Evolutionary conservation across 768 basidiomycete species (phyloP).

Genomic region (Auricularia auricula-judae): DNA sequence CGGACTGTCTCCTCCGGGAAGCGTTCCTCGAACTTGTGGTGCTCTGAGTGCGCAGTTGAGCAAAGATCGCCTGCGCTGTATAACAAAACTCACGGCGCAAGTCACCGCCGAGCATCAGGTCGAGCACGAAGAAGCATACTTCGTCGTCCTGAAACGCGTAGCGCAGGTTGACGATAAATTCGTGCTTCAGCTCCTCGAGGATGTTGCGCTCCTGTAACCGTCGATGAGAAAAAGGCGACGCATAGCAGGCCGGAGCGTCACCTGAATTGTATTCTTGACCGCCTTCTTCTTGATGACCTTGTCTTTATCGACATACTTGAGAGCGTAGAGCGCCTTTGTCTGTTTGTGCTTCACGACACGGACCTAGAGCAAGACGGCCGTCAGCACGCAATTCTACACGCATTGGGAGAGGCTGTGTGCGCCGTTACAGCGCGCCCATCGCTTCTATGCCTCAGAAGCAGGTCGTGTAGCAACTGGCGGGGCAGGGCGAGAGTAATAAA

Average conservation of each 20-base stretch:
- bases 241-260: background rate
- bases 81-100: conserved; percentile 37
- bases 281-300: conserved; percentile 86
- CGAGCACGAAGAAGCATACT: conserved; percentile 85
- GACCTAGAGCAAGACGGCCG: conserved; percentile 44
- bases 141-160: conserved; percentile 97
- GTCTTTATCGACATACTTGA: conserved; percentile 97
- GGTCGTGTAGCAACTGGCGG: background rate
- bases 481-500: no score
- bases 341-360: conserved; percentile 95
- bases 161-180: conserved; percentile 80
- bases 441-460: background rate
- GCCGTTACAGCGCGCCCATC: no score
- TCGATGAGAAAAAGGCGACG: conserved; percentile 9
- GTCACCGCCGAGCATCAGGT: conserved; percentile 94
- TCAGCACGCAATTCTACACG: no score
- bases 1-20: conserved; percentile 16
- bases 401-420: no score
- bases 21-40: background rate
- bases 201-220: conserved; percentile 54
- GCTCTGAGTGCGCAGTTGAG: background rate
- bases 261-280: conserved; percentile 68
- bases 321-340: conserved; percentile 82
- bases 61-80: background rate
- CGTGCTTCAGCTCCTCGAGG: conserved; percentile 89